A percentile compares a stretch with the other conserved stretches of the same genome.
Evolutionary conservation across 176 grass and related monocot species (phyloP).

Genomic region (Hsuehochloa calcarea): DNA sequence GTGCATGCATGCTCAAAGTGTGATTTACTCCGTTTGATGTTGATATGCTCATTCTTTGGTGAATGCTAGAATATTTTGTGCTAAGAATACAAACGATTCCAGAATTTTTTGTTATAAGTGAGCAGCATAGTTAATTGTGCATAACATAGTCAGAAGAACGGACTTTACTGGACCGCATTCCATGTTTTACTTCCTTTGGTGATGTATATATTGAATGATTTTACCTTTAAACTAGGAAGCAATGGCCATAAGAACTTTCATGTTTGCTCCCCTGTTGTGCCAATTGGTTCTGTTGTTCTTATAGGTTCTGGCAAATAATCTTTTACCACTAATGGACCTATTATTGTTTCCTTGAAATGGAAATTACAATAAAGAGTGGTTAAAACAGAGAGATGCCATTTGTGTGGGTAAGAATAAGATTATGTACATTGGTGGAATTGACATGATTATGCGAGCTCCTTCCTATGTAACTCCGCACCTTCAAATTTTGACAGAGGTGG

Average conservation of each 20-base stretch:
- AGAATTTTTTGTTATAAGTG: neutral
- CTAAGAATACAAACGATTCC: neutral
- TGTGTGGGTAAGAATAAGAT: conserved; percentile 60
- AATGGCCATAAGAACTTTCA: neutral
- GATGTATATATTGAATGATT: conserved; percentile 4
- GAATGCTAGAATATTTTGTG: neutral
- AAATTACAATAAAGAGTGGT: conserved; percentile 47
- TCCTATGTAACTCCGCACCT: conserved; percentile 23
- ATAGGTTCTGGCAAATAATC: conserved; percentile 28
- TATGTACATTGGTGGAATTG: conserved; percentile 21
- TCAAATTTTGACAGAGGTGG: conserved; percentile 46
- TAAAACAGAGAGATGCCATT: conserved; percentile 44
- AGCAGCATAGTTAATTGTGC: neutral
- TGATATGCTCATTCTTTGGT: neutral
- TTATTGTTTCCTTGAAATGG: conserved; percentile 48
- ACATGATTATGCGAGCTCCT: conserved; percentile 24
- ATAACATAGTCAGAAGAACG: neutral
- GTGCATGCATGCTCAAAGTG: neutral
- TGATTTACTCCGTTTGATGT: neutral
- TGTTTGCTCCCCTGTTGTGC: conserved; percentile 6
- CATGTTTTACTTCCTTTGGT: conserved; percentile 4
- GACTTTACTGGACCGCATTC: neutral
- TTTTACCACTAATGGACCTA: conserved; percentile 16
- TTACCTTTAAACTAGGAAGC: conserved; percentile 5
- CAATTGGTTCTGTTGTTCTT: neutral